A percentile compares a stretch with the other conserved stretches of the same genome.
Evolutionary conservation across 176 grass and related monocot genomes (phyloP).

Genomic region (sorghum (Sorghum bicolor)): DNA sequence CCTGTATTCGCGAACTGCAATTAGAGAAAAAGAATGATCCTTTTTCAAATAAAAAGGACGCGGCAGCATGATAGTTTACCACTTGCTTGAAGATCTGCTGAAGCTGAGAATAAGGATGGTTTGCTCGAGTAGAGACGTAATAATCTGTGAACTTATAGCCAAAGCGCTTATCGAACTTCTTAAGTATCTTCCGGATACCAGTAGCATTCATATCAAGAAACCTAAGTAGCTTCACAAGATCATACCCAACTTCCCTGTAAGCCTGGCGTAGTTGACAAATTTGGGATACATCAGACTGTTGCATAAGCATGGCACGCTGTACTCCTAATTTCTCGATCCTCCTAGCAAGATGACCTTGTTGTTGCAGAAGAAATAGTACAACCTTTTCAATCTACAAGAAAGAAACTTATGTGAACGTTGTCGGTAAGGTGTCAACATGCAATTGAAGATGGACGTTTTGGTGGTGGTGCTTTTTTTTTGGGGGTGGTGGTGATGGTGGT

Average conservation of each 20-base stretch:
- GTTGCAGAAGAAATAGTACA: constrained; percentile 87
- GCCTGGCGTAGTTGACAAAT: constrained; percentile 57
- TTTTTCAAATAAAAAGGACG: not conserved
- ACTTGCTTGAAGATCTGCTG: constrained; percentile 98
- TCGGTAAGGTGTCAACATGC: not conserved
- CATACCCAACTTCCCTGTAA: constrained; percentile 63
- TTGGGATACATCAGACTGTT: constrained; percentile 44
- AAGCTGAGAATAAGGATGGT: constrained; percentile 91
- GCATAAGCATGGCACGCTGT: constrained; percentile 32
- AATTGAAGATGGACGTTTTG: not conserved
- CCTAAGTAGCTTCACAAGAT: constrained; percentile 82
- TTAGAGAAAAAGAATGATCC: not conserved
- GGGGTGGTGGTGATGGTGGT: no score
- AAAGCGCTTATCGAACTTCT: constrained; percentile 93
- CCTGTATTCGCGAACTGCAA: constrained; percentile 50
- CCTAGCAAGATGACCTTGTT: constrained; percentile 83
- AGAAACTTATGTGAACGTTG: constrained; percentile 1
- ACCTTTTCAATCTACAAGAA: constrained; percentile 79
- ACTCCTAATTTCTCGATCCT: constrained; percentile 70
- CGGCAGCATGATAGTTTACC: constrained; percentile 44
- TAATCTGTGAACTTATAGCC: constrained; percentile 83
- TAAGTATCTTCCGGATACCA: constrained; percentile 90
- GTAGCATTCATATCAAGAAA: constrained; percentile 95
- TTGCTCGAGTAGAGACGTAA: constrained; percentile 80
- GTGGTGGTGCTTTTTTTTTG: not conserved